phyloP scores from a whole-genome alignment of 163 green algal genomes.

The Scenedesmus sp. region DNA sequence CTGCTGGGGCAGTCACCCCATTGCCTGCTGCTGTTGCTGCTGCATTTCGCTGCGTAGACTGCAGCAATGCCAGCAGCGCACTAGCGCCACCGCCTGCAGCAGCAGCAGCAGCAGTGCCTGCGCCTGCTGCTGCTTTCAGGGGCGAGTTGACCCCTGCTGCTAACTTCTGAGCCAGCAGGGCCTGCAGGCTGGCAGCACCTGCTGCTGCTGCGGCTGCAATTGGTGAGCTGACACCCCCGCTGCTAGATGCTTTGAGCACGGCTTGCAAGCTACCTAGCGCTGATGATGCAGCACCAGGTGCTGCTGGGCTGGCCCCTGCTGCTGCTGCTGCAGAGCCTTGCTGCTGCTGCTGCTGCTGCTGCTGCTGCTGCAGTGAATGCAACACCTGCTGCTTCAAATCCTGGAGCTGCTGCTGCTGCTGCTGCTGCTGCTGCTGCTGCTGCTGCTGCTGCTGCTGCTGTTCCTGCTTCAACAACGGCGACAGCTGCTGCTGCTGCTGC shows the following conservation, averaged over 20 bases:
- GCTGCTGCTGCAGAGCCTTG: not conserved
- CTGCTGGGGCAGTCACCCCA: not conserved
- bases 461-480: not conserved
- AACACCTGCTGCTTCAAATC: not conserved
- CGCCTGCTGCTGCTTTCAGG: not conserved
- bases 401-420: not conserved
- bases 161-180: not conserved
- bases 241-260: not conserved
- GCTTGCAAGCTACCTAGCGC: not conserved
- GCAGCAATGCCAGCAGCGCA: not conserved
- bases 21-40: not conserved
- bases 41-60: not conserved
- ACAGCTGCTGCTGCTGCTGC: conserved; percentile 1
- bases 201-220: conserved; percentile 24
- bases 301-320: not conserved
- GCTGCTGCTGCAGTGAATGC: not conserved
- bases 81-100: not conserved
- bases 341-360: not conserved
- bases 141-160: conserved; percentile 3
- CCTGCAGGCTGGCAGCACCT: not conserved
- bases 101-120: conserved; percentile 8
- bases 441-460: not conserved
- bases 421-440: not conserved
- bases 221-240: not conserved
- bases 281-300: not conserved